Percentiles rank a stretch among this genome's conserved stretches.
Conservation (phyloP, 306 rosid species). For the Medicago arabica region DNA sequence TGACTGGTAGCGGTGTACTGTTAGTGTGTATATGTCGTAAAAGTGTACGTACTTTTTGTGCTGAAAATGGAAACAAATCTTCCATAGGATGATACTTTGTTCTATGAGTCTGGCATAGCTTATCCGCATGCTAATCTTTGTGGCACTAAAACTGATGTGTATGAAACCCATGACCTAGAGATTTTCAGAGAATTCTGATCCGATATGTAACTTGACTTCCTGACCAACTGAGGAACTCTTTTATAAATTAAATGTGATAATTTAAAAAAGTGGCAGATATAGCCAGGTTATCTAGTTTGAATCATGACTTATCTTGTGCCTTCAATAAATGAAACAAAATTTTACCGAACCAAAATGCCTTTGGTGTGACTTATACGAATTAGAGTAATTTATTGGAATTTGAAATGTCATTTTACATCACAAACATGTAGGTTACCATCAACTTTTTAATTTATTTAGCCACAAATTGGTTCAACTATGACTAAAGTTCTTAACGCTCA, state of each 20-base stretch:
- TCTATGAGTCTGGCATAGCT: constrained; percentile 2
- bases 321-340: not conserved
- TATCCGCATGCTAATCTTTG: constrained; percentile 9
- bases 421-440: constrained; percentile 9
- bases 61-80: not conserved
- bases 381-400: constrained; percentile 24
- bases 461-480: not conserved
- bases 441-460: constrained; percentile 12
- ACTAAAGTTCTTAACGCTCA: not conserved
- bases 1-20: constrained; percentile 16
- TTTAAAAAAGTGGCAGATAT: not conserved
- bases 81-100: constrained; percentile 12
- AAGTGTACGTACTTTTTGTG: not conserved
- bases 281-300: constrained; percentile 8
- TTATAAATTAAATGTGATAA: not conserved
- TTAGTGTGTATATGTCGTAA: not conserved
- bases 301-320: constrained; percentile 8
- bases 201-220: not conserved
- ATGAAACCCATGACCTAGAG: constrained; percentile 9
- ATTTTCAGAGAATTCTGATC: constrained; percentile 8
- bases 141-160: constrained; percentile 6
- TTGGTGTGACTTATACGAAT: not conserved
- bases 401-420: constrained; percentile 27
- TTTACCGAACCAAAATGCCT: not conserved
- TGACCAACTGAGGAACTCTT: not conserved